Evolutionary conservation across 169 alveolate species (phyloP), one percentile per base, ranked within the genome.

Genomic region (Plasmodium blacklocki): DNA sequence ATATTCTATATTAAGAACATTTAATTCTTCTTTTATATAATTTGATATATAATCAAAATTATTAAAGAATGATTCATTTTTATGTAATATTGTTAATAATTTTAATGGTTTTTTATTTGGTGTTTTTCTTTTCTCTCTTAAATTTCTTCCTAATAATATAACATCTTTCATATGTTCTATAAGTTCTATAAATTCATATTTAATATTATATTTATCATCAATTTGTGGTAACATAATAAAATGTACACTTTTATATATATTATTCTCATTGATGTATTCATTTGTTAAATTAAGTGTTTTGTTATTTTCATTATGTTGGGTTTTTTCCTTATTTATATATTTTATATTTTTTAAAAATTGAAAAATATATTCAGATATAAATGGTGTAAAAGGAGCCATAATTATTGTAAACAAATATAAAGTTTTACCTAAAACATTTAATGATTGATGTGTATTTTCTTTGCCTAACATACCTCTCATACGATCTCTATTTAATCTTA

Each of bases 401-500:
- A 92, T 54, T 50, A 83, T 89, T 1, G 96, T 96, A 85, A 97
- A 96, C 29, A 97, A 94, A 71, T 97, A 93, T 29, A 97, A 92
- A 11, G 98, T 97, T 68, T 93, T 97, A 91, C 95, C 98, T 47
- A 97, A 93, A 45, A 98, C 95, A 74, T 97, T 95, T 54, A 98
- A 89, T 11, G 99, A 92, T 21, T 93, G 95, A 47, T 83, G 32
- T 67, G 98, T 92, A 66, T 98, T 98, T 58, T 92, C 96, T 72
- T 88, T 88, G 18, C 99, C 99, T 58, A 93, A 80, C 54, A 95
- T 97, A 11, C 99, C 99, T 88, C 99, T 96, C 98, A 98, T 96
- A 89, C 99, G 97, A 67, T 96, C 97, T 88, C 99, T 96, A 92
- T 98, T 98, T 39, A 98, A 95, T 64, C 99, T 95, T 74, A 98